Base-by-base conservation (phyloP, 2,329 filamentous ascomycete genomes). In the Xylaria sp. region DNA sequence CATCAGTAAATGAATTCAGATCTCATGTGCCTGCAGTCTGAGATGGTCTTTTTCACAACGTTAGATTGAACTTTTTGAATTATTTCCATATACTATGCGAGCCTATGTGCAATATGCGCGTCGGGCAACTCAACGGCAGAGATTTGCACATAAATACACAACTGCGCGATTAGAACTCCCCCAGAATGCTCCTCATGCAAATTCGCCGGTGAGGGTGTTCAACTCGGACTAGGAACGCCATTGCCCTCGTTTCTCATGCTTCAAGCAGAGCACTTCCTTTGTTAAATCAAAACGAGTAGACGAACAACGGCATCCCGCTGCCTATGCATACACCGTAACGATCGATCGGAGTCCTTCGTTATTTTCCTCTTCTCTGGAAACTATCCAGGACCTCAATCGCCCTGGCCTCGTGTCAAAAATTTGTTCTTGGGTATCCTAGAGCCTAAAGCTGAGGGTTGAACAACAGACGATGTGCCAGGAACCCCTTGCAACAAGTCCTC, bases 381-480 rank as follows among this genome's bases (percentile, higher is more conserved):
- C 28, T 66, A 66, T 66, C 63, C 63, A 66, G 63, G 60, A 55
- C 57, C 60, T 45, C 21, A 64, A 51, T 50, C 47, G 60, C 37
- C 46, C 56, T 42, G 25, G 57, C 43, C 46, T 43, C 40, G 43
- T 47, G 35, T 61, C 61, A 61, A 66, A 66, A 64, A n/a, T n/a
- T n/a, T n/a, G n/a, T 25, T 55, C 55, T 37, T 47, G 38, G 19
- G 38, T 63, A 57, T 60, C 60, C 60, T 60, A 60, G 51, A 58
- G 57, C 40, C 35, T 46, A 15, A 31, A 31, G 28, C 9, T 9
- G 38, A 28, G 11, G n/a, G 35, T 51, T 47, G 55, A 19, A 50
- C 40, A 38, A 38, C 17, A 15, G 42, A 28, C 42, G 38, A 52
- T 46, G 56, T 52, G 57, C 19, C 25, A 31, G 31, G 56, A 19